Conservation (phyloP, 768 basidiomycete genomes). For the Mycena metata region DNA sequence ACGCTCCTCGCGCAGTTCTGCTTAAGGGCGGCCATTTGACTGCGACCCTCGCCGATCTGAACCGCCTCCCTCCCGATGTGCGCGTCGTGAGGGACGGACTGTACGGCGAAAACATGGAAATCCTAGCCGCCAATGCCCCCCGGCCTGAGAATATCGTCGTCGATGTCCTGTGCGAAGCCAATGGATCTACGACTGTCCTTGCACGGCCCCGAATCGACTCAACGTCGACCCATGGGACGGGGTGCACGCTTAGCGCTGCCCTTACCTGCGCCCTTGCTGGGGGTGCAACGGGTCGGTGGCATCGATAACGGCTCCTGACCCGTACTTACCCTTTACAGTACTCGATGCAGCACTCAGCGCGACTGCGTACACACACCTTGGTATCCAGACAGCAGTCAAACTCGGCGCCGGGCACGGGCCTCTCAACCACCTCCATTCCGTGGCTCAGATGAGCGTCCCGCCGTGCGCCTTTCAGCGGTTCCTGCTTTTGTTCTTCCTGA, state of each 20-base stretch:
- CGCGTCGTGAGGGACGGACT: slow-evolving; percentile 60
- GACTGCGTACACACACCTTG: slow-evolving; percentile 78
- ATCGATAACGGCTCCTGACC: background rate
- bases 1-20: slow-evolving; percentile 72
- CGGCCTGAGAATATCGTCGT: slow-evolving; percentile 61
- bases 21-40: slow-evolving; percentile 89
- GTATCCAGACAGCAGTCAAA: slow-evolving; percentile 75
- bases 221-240: slow-evolving; percentile 90
- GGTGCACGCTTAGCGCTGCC: slow-evolving; percentile 91
- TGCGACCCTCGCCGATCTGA: slow-evolving; percentile 61
- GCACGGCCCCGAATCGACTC: slow-evolving; percentile 74
- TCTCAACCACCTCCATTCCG: slow-evolving; percentile 85
- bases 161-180: slow-evolving; percentile 68
- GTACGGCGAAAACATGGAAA: slow-evolving; percentile 72
- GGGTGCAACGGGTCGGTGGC: slow-evolving; percentile 57
- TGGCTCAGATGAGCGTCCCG: slow-evolving; percentile 62
- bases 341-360: slow-evolving; percentile 71
- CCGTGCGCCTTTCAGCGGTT: slow-evolving; percentile 48
- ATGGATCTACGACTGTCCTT: slow-evolving; percentile 61
- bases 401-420: slow-evolving; percentile 88
- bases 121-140: slow-evolving; percentile 53
- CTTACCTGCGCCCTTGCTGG: slow-evolving; percentile 76
- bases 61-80: slow-evolving; percentile 45
- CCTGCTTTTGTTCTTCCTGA: background rate
- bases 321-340: slow-evolving; percentile 52